These are phyloP conservation scores for Hippophae gyantsensis DNA, from an alignment of 306 rosid species.

Conservation along the genomic window DNA sequence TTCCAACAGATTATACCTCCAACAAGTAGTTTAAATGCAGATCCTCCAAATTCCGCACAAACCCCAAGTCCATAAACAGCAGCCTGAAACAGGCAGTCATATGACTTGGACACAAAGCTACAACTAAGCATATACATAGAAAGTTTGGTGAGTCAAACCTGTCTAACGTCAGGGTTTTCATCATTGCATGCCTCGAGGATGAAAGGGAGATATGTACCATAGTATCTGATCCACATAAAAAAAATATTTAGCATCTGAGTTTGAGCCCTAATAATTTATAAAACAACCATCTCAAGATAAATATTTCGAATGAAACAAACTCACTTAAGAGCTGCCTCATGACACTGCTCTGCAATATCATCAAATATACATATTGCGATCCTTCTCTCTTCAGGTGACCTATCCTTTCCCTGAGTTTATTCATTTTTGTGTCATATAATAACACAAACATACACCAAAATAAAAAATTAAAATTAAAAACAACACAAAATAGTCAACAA, in stretches of 20 bases:
- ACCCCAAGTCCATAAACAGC: slow-evolving; percentile 99
- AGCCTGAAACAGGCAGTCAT: slow-evolving; percentile 44
- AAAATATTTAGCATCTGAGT: slow-evolving; percentile 3
- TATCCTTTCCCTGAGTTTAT: slow-evolving; percentile 73
- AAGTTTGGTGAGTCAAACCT: slow-evolving; percentile 43
- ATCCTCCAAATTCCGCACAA: slow-evolving; percentile 92
- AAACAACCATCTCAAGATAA: neutral
- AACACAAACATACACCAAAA: no score
- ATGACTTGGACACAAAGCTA: slow-evolving; percentile 11
- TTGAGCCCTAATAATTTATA: slow-evolving; percentile 1
- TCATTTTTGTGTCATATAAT: neutral
- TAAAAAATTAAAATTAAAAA: no score
- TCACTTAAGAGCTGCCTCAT: slow-evolving; percentile 89
- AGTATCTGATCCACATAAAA: slow-evolving; percentile 53
- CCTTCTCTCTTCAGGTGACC: slow-evolving; percentile 94
- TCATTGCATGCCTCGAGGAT: slow-evolving; percentile 96
- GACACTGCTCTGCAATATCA: slow-evolving; percentile 96
- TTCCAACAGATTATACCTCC: slow-evolving; percentile 48
- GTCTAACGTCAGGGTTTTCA: slow-evolving; percentile 87
- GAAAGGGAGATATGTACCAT: slow-evolving; percentile 86
- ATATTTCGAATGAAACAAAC: slow-evolving; percentile 4
- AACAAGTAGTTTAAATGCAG: slow-evolving; percentile 72
- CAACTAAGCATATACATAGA: neutral
- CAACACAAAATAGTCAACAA: neutral
- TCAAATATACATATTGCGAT: slow-evolving; percentile 98